These are phyloP conservation scores for Termitomyces heimii DNA, from an alignment of 768 basidiomycete species.

Conservation along the genomic window DNA sequence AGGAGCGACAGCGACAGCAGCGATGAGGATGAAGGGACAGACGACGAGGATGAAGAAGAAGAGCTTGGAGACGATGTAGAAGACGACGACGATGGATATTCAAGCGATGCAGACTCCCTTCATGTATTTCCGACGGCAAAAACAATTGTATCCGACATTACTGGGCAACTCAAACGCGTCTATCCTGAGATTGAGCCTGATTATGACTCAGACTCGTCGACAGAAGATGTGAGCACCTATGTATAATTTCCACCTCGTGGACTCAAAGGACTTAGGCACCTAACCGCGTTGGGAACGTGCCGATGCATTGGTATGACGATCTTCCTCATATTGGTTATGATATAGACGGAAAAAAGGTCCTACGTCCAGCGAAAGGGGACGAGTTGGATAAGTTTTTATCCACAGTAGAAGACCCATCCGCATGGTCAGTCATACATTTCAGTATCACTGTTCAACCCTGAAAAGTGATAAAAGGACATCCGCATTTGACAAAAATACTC, in stretches of 20 bases:
- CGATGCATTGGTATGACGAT: constrained; percentile 99
- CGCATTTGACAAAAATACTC: constrained; percentile 85
- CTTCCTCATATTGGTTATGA: constrained; percentile 98
- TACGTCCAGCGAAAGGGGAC: constrained; percentile 92
- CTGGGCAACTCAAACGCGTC: constrained; percentile 76
- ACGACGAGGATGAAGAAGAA: constrained; percentile 29
- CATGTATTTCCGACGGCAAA: constrained; percentile 61
- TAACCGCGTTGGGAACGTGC: constrained; percentile 93
- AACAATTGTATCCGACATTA: constrained; percentile 71
- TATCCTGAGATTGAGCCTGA: constrained; percentile 88
- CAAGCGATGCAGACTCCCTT: constrained; percentile 36
- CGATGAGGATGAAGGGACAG: neutral
- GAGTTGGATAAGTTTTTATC: constrained; percentile 95
- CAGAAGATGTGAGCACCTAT: constrained; percentile 68
- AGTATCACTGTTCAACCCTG: neutral
- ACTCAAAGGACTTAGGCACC: constrained; percentile 52
- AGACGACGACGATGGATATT: constrained; percentile 36
- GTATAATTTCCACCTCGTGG: constrained; percentile 1
- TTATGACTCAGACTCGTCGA: constrained; percentile 89
- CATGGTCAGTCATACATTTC: constrained; percentile 57
- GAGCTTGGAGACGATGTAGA: constrained; percentile 27
- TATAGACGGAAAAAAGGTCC: constrained; percentile 88
- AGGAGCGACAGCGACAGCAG: constrained; percentile 40
- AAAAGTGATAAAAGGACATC: constrained; percentile 56
- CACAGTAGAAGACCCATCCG: constrained; percentile 85